phyloP scores from a whole-genome alignment of 495 filamentous ascomycete species.

The Neurospora tetrasperma region DNA sequence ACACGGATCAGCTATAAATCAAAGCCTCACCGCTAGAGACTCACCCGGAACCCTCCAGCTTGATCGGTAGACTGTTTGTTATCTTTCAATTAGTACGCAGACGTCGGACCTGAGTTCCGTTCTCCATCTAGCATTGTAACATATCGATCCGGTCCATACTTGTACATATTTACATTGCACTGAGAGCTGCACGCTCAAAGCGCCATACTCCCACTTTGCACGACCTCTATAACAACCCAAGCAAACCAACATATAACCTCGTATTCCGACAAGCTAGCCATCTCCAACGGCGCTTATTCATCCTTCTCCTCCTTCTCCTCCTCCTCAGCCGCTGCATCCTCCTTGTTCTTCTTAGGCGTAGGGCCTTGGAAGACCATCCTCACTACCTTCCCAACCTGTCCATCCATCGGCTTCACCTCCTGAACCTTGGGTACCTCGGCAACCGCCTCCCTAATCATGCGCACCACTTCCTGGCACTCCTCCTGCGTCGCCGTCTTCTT shows the following conservation, averaged over 20 bases:
- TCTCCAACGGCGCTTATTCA: background rate
- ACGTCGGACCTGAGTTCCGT: background rate
- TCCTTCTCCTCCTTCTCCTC: background rate
- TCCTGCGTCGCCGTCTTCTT: slow-evolving; percentile 23
- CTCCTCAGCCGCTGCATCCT: slow-evolving; percentile 3
- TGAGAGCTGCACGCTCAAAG: background rate
- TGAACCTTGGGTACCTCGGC: slow-evolving; percentile 22
- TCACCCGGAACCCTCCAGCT: background rate
- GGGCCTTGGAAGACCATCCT: slow-evolving; percentile 30
- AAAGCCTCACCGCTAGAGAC: background rate
- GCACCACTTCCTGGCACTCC: slow-evolving; percentile 25
- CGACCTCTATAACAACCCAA: too few species aligned
- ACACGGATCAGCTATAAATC: background rate
- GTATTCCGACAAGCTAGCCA: background rate
- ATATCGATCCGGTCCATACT: background rate
- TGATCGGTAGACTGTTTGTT: background rate
- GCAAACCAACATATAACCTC: background rate
- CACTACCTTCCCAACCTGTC: slow-evolving; percentile 19
- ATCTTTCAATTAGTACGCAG: background rate
- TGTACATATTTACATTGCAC: background rate
- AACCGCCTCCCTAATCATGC: slow-evolving; percentile 19
- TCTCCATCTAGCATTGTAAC: background rate
- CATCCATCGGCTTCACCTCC: slow-evolving; percentile 32
- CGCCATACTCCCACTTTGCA: background rate
- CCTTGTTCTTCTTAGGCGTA: slow-evolving; percentile 7